Evolutionary conservation across 306 rosid genomes (phyloP), one percentile per base, ranked within the genome.

Genomic region (Malus orientalis): DNA sequence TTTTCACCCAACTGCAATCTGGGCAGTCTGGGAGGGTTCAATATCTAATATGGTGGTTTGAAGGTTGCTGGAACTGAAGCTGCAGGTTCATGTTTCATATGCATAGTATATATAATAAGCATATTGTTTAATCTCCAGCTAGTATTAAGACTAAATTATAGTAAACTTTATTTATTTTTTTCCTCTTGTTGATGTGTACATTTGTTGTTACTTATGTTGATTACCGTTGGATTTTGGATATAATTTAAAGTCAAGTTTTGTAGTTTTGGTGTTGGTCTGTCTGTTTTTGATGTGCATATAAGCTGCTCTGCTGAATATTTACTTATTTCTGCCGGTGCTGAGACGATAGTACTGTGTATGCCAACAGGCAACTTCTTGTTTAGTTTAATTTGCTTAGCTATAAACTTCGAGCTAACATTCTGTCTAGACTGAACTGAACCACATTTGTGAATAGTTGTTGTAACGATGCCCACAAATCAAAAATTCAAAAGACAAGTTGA

Each of bases 1-100:
- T 79, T 81, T 63, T 19, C 82, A 29, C 86, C 88, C 8, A 20
- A 22, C 14, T 74, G 83, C 70, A 55, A 40, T 69, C 40, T 77
- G 16, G 70, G 84, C 70, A 55, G 33, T 69, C 40, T 77, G 16
- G 70, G 84, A 73, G 81, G 81, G 15, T 74, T 60, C n/a, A n/a
- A 40, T 76, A 16, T 40, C 11, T 86, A 68, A 77, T 65, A 64
- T 38, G 22, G 65, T 27, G 45, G 20, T n/a, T 23, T 71, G 54
- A 45, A 60, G 42, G 72, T 47, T 54, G 64, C 67, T 33, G 76
- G 13, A 25, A 42, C 44, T 11, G 42, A 40, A 60, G 44, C 69
- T 74, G 44, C 77, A 74, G 77, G 77, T 60, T 74, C 77, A 2
- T 74, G 55, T 73, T 59, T 74, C 3, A 2, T 25, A 42, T 59